A percentile compares a stretch with the other conserved stretches of the same genome.
phyloP scores from a whole-genome alignment of 352 stramenopile species.

The Phytophthora meadii region DNA sequence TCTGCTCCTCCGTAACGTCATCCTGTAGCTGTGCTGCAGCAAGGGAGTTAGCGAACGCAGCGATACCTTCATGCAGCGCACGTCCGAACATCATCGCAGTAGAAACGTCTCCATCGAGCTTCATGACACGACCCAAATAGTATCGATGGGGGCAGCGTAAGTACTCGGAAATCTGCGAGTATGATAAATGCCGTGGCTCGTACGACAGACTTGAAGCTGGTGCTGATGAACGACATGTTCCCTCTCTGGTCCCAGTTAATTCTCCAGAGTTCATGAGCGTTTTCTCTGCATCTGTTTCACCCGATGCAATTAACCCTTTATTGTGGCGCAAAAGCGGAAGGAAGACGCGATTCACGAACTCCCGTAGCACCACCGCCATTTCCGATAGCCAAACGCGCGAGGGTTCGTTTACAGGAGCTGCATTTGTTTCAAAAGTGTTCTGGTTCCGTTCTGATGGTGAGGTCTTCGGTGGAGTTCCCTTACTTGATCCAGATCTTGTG shows the following conservation, averaged over 20 bases:
- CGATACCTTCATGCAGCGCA: conserved; percentile 75
- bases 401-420: neutral
- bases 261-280: neutral
- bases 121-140: conserved; percentile 75
- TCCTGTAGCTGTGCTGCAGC: conserved; percentile 14
- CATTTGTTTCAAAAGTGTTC: neutral
- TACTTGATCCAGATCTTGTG: conserved; percentile 4
- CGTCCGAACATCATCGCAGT: conserved; percentile 80
- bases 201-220: conserved; percentile 33
- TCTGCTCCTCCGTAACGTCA: conserved; percentile 11
- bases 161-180: conserved; percentile 85
- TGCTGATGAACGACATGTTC: neutral
- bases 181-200: conserved; percentile 74
- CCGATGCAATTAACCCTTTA: neutral
- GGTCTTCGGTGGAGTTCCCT: neutral
- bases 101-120: conserved; percentile 52
- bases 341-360: conserved; percentile 43
- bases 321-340: conserved; percentile 36
- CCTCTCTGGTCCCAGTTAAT: neutral
- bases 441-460: neutral
- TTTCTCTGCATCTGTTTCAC: neutral
- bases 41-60: conserved; percentile 49
- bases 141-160: conserved; percentile 82
- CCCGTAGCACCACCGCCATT: conserved; percentile 17
- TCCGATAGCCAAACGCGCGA: conserved; percentile 26